Evolutionary conservation across 106 monocot genomes (phyloP).

Genomic region (Acorus gramineus): DNA sequence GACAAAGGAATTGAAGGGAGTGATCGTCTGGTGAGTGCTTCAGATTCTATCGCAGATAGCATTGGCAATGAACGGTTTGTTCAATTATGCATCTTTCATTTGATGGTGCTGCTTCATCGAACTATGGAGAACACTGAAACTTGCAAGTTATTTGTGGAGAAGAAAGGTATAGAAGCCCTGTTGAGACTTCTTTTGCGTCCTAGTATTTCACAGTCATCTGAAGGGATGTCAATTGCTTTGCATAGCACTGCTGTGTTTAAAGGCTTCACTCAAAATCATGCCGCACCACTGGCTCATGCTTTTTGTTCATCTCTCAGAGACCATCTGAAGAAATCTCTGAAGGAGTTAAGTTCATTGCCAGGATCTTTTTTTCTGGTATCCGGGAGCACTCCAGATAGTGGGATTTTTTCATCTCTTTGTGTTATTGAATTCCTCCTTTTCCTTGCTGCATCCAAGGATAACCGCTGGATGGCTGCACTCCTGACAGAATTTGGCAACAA

Average conservation of each 20-base stretch:
- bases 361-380: conserved; percentile 35
- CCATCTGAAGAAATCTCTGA: conserved; percentile 64
- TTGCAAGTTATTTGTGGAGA: conserved; percentile 93
- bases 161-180: conserved; percentile 69
- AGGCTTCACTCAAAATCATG: conserved; percentile 95
- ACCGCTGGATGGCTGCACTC: conserved; percentile 83
- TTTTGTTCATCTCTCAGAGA: conserved; percentile 73
- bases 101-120: conserved; percentile 88
- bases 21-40: conserved; percentile 57
- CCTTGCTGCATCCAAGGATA: conserved; percentile 91
- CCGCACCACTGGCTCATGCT: conserved; percentile 67
- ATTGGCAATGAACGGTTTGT: conserved; percentile 75
- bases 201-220: conserved; percentile 88
- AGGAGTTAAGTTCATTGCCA: conserved; percentile 38
- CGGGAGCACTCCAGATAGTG: conserved; percentile 22
- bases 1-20: conserved; percentile 55
- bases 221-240: conserved; percentile 95
- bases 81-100: conserved; percentile 82
- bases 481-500: conserved; percentile 87
- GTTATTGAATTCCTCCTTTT: conserved; percentile 94
- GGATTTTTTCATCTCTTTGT: conserved; percentile 77
- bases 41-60: conserved; percentile 51
- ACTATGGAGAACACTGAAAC: conserved; percentile 94
- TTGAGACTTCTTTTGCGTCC: conserved; percentile 76
- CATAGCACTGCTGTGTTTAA: conserved; percentile 99